A percentile compares a stretch with the other conserved stretches of the same genome.
These are phyloP conservation scores for Ciborinia camelliae DNA, from an alignment of 2,329 filamentous ascomycete genomes.

Conservation along the genomic window DNA sequence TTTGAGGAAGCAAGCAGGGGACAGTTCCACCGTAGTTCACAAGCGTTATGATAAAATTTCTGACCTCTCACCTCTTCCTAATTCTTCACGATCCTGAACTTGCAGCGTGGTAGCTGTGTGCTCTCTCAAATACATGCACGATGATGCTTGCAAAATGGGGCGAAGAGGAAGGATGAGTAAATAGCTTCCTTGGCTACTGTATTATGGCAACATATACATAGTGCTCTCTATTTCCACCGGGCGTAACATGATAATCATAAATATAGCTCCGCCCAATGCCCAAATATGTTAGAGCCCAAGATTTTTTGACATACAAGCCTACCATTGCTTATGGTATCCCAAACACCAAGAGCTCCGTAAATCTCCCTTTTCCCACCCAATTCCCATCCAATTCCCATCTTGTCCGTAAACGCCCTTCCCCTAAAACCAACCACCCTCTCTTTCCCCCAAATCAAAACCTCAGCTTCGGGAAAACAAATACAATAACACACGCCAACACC, in stretches of 20 bases:
- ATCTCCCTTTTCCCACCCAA: too few relatives aligned
- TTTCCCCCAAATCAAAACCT: slow-evolving; percentile 56
- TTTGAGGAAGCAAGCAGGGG: background rate
- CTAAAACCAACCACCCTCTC: too few relatives aligned
- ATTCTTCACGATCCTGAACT: background rate
- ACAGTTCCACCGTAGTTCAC: background rate
- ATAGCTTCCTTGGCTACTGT: background rate
- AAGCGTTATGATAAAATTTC: background rate
- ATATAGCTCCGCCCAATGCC: background rate
- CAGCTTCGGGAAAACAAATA: slow-evolving; percentile 84
- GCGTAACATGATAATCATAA: too few relatives aligned
- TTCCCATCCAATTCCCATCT: background rate
- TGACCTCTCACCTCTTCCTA: background rate
- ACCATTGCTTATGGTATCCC: slow-evolving; percentile 19
- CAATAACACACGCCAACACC: slow-evolving; percentile 72
- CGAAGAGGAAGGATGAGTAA: too few relatives aligned
- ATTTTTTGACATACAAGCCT: background rate
- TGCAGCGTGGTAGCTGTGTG: background rate
- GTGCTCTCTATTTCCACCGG: too few relatives aligned
- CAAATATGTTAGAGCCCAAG: background rate
- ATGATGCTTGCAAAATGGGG: background rate
- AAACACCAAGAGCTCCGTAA: background rate
- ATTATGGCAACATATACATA: background rate
- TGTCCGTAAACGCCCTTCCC: background rate
- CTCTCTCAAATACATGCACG: background rate